phyloP scores from a whole-genome alignment of 2,329 filamentous ascomycete genomes.

The Proliferodiscus dingleyae region DNA sequence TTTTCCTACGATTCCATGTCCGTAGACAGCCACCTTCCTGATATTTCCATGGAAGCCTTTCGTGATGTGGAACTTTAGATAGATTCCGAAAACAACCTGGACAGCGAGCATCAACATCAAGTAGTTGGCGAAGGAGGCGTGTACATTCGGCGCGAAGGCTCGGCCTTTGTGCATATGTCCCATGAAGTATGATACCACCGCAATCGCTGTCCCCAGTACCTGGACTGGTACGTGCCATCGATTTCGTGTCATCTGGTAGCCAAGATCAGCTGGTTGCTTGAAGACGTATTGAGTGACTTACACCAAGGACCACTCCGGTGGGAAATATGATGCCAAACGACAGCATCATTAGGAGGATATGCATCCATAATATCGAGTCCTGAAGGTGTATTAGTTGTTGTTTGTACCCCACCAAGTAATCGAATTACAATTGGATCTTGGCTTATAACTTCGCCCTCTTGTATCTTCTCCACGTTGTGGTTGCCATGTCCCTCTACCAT shows the following conservation, averaged over 20 bases:
- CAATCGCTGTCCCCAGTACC: conserved; percentile 66
- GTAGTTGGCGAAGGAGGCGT: conserved; percentile 73
- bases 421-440: conserved; percentile 61
- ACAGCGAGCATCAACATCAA: conserved; percentile 73
- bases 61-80: conserved; percentile 84
- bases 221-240: conserved; percentile 94
- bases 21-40: conserved; percentile 63
- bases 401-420: not conserved
- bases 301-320: conserved; percentile 89
- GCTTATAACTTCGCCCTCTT: conserved; percentile 66
- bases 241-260: conserved; percentile 70
- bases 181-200: conserved; percentile 81
- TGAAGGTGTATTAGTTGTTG: conserved; percentile 36
- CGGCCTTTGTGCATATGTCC: conserved; percentile 88
- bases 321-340: conserved; percentile 92
- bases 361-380: conserved; percentile 86
- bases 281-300: conserved; percentile 42
- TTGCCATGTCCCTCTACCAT: conserved; percentile 33
- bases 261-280: conserved; percentile 8
- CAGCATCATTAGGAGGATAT: conserved; percentile 83
- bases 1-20: conserved; percentile 81
- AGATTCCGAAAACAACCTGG: conserved; percentile 78
- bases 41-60: conserved; percentile 77
- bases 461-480: conserved; percentile 53
- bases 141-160: conserved; percentile 76